phyloP scores from a whole-genome alignment of 2,329 filamentous ascomycete species.

The Penicillium corylophilum region DNA sequence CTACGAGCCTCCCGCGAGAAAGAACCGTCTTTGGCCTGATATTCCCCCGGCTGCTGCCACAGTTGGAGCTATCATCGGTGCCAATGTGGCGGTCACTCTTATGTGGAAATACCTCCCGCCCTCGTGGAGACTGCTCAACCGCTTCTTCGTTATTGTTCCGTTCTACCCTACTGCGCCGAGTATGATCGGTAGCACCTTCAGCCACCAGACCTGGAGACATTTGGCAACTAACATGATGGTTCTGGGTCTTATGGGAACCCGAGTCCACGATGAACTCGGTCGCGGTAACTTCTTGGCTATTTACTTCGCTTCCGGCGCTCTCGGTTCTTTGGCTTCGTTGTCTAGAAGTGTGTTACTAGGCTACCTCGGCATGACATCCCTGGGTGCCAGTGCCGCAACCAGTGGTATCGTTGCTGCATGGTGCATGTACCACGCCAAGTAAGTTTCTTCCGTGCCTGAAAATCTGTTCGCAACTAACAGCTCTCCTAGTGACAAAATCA shows the following conservation, averaged over 20 bases:
- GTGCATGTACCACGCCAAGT: slow-evolving; percentile 50
- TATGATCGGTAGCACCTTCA: slow-evolving; percentile 56
- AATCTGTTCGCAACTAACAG: slow-evolving; percentile 1
- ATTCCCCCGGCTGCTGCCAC: slow-evolving; percentile 54
- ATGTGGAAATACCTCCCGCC: slow-evolving; percentile 53
- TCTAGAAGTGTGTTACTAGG: slow-evolving; percentile 44
- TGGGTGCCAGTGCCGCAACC: slow-evolving; percentile 54
- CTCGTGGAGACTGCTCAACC: slow-evolving; percentile 56
- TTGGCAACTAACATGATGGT: slow-evolving; percentile 54
- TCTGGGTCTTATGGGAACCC: slow-evolving; percentile 55
- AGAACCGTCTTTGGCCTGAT: slow-evolving; percentile 51
- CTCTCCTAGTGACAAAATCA: slow-evolving; percentile 38
- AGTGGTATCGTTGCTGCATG: slow-evolving; percentile 51
- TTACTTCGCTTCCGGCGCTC: slow-evolving; percentile 49
- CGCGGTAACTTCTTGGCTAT: slow-evolving; percentile 56
- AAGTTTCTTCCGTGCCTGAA: slow-evolving; percentile 14
- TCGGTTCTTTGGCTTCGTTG: slow-evolving; percentile 50
- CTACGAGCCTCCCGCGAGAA: slow-evolving; percentile 50
- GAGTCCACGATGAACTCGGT: slow-evolving; percentile 47
- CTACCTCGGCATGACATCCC: slow-evolving; percentile 46
- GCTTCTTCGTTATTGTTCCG: slow-evolving; percentile 55
- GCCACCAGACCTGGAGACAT: slow-evolving; percentile 56
- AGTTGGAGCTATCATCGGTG: slow-evolving; percentile 49
- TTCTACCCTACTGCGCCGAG: slow-evolving; percentile 54
- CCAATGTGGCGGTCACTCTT: slow-evolving; percentile 52